Conservation (phyloP, 1,284 basidiomycete species). For the Xerocomus minutiporus region DNA sequence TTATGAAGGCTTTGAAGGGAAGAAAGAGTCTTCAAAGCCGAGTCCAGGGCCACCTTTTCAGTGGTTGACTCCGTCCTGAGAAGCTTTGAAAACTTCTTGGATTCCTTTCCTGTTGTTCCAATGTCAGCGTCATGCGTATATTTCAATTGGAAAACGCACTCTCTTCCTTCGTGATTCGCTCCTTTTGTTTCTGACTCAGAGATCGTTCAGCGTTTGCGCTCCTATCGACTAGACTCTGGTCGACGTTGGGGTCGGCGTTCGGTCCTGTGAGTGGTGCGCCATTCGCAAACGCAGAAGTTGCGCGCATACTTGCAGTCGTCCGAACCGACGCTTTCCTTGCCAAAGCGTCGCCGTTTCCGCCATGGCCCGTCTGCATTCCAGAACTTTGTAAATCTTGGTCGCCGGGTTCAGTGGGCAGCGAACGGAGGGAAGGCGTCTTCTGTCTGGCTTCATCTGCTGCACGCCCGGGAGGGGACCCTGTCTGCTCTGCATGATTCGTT, state of each 20-base stretch:
- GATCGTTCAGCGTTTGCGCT: constrained; percentile 24
- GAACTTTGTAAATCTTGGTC: constrained; percentile 5
- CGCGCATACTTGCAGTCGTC: constrained; percentile 19
- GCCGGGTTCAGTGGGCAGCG: constrained; percentile 19
- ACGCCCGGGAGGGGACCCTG: background rate
- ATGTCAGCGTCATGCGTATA: background rate
- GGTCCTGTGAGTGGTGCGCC: constrained; percentile 23
- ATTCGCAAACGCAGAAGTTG: constrained; percentile 24
- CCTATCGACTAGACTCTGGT: constrained; percentile 17
- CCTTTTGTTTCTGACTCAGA: constrained; percentile 27
- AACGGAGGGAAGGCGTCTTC: constrained; percentile 20
- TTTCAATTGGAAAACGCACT: constrained; percentile 14
- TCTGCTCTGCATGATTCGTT: background rate
- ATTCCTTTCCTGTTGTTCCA: constrained; percentile 19
- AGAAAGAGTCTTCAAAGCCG: constrained; percentile 26
- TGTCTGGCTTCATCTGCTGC: background rate
- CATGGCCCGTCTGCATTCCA: background rate
- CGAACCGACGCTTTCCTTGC: constrained; percentile 23
- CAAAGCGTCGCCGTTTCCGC: background rate
- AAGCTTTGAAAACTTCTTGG: constrained; percentile 24
- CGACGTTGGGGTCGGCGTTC: constrained; percentile 22
- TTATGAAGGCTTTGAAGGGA: constrained; percentile 31
- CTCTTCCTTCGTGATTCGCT: constrained; percentile 25
- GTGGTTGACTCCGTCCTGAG: constrained; percentile 26
- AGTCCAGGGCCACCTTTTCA: constrained; percentile 28